Conservation (phyloP, 495 filamentous ascomycete genomes). For the Tuber aestivum region DNA sequence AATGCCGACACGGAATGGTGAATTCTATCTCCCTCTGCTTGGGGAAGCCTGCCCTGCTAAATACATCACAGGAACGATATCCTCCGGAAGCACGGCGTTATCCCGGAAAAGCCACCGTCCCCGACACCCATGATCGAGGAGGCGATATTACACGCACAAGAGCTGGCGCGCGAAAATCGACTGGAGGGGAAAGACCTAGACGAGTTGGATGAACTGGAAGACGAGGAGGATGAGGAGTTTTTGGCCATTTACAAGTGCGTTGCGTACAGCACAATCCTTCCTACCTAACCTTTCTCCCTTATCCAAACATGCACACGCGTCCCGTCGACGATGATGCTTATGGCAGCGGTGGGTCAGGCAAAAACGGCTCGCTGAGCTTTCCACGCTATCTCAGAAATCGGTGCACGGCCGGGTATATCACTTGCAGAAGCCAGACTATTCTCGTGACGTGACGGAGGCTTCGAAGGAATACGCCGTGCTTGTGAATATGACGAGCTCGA, state of each 20-base stretch:
- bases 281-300: neutral
- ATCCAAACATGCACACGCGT: neutral
- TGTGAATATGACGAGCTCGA: slow-evolving; percentile 77
- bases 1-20: slow-evolving; percentile 99
- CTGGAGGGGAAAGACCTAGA: slow-evolving; percentile 90
- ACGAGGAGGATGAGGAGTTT: slow-evolving; percentile 85
- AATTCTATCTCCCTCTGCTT: slow-evolving; percentile 11
- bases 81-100: slow-evolving; percentile 88
- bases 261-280: neutral
- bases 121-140: slow-evolving; percentile 93
- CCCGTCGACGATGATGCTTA: slow-evolving; percentile 3
- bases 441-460: slow-evolving; percentile 84
- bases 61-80: slow-evolving; percentile 80
- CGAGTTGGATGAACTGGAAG: slow-evolving; percentile 84
- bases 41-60: neutral
- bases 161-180: slow-evolving; percentile 77
- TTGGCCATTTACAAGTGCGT: slow-evolving; percentile 71
- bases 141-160: slow-evolving; percentile 75
- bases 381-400: slow-evolving; percentile 63
- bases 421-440: slow-evolving; percentile 87
- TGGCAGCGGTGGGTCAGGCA: slow-evolving; percentile 49
- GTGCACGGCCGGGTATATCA: slow-evolving; percentile 86
- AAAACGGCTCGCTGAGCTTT: slow-evolving; percentile 75
- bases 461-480: slow-evolving; percentile 69
- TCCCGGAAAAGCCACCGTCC: slow-evolving; percentile 91